Evolutionary conservation across 2,329 filamentous ascomycete genomes (phyloP).

Genomic region (Exserohilum rostratum): DNA sequence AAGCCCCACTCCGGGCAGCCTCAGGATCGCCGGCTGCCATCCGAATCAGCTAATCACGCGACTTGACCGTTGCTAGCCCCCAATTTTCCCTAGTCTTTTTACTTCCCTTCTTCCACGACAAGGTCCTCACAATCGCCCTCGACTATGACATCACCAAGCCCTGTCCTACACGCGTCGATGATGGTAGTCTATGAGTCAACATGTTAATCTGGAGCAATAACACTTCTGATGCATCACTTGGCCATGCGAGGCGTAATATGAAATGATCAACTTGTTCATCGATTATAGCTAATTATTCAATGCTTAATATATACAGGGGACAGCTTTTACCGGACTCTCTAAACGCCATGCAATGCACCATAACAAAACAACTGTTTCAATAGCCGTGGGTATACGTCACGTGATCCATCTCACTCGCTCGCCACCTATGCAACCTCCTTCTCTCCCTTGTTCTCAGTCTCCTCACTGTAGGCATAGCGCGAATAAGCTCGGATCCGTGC

Average conservation of each 20-base stretch:
- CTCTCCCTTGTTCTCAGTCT: slow-evolving; percentile 54
- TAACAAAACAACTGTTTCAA: neutral
- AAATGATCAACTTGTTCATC: neutral
- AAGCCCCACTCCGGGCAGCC: slow-evolving; percentile 20
- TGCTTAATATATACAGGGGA: neutral
- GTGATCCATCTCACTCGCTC: slow-evolving; percentile 1
- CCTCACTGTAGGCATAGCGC: slow-evolving; percentile 72
- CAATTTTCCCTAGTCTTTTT: neutral
- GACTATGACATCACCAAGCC: slow-evolving; percentile 5
- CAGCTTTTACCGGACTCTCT: neutral
- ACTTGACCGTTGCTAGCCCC: neutral
- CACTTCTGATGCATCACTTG: neutral
- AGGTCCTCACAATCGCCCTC: neutral
- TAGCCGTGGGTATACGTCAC: neutral
- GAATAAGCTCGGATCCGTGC: slow-evolving; percentile 71
- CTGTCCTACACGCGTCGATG: neutral
- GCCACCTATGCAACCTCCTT: slow-evolving; percentile 25
- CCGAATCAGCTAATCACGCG: slow-evolving; percentile 18
- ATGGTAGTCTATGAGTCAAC: neutral
- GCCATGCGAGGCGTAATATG: neutral
- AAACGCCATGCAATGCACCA: slow-evolving; percentile 18
- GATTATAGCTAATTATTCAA: neutral
- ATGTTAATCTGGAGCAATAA: neutral
- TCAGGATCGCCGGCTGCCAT: slow-evolving; percentile 6
- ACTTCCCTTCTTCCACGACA: neutral